Conservation (phyloP, 257 asterid species). For the Linderniella brevidens region DNA sequence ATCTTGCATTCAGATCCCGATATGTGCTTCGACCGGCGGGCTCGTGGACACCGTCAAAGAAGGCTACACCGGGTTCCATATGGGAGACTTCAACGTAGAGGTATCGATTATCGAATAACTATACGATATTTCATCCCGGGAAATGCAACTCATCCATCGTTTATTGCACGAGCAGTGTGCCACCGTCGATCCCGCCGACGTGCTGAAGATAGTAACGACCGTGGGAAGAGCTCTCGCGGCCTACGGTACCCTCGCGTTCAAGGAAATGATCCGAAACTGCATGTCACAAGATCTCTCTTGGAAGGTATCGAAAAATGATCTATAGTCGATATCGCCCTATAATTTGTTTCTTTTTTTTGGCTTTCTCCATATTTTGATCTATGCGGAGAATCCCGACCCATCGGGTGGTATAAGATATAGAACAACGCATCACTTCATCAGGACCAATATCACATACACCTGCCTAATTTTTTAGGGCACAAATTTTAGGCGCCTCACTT, state of each 20-base stretch:
- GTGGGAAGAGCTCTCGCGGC: slow-evolving; percentile 47
- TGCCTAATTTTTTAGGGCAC: no score
- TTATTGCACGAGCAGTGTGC: no score
- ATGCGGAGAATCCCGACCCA: no score
- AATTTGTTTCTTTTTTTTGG: no score
- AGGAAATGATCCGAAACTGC: slow-evolving; percentile 71
- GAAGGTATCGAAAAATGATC: slow-evolving; percentile 37
- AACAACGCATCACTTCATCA: no score
- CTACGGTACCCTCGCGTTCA: slow-evolving; percentile 38
- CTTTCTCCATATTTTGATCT: no score
- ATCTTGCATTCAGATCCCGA: slow-evolving; percentile 41
- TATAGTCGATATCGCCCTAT: not conserved
- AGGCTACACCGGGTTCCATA: slow-evolving; percentile 87
- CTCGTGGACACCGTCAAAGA: slow-evolving; percentile 87
- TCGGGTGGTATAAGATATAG: no score
- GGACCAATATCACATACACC: not conserved
- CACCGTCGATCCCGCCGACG: slow-evolving; percentile 52
- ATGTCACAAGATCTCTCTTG: slow-evolving; percentile 91
- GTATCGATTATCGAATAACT: slow-evolving; percentile 14
- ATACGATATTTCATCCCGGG: not conserved
- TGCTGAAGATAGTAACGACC: slow-evolving; percentile 41
- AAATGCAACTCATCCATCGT: slow-evolving; percentile 12
- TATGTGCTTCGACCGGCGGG: slow-evolving; percentile 95
- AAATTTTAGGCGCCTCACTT: no score
- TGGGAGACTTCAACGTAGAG: slow-evolving; percentile 81